Base-by-base conservation (phyloP, 2,329 filamentous ascomycete genomes). In the Trichophyton rubrum region DNA sequence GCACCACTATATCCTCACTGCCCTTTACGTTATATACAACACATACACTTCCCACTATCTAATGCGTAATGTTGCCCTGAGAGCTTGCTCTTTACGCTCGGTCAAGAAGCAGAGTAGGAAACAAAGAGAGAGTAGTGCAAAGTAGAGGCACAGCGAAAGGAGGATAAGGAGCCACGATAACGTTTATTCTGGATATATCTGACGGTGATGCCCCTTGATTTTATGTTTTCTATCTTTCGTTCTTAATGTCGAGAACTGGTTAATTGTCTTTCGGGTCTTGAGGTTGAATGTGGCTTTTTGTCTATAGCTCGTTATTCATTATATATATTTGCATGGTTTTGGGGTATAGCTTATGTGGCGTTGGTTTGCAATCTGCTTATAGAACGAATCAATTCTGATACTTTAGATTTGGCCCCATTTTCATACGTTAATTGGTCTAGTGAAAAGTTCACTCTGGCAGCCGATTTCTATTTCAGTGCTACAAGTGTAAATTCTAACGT, bases 261-360 rank as follows among this genome's bases (percentile, higher is more conserved):
- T 55, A 9, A 20, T 17, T 55, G 49, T 38, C 33, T 55, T 55
- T 27, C 20, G 49, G 24, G 49, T 27, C n/a, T 35, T 13, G 49
- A 33, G 27, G 49, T 38, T 13, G 33, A 15, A 33, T 35, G 27
- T 15, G 8, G 30, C 9, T 27, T 17, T 35, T 35, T 35, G 27
- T 24, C 15, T 30, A 33, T 55, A 27, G 27, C n/a, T 55, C 4
- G 17, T n/a, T 20, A 7, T 55, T 55, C 24, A 35, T 55, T 35
- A 35, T 55, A 55, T 55, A 55, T 53, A 53, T 53, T 27, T 20
- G 49, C 49, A 55, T 55, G 13, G 49, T 20, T 35, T 35, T 55
- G 49, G 27, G 24, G 13, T 55, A 55, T 55, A 15, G 30, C 51
- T 55, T 35, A 55, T 51, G 45, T 27, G 51, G 30, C 51, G 51